Conservation (phyloP, 306 rosid genomes). For the Cucurbita ficifolia region DNA sequence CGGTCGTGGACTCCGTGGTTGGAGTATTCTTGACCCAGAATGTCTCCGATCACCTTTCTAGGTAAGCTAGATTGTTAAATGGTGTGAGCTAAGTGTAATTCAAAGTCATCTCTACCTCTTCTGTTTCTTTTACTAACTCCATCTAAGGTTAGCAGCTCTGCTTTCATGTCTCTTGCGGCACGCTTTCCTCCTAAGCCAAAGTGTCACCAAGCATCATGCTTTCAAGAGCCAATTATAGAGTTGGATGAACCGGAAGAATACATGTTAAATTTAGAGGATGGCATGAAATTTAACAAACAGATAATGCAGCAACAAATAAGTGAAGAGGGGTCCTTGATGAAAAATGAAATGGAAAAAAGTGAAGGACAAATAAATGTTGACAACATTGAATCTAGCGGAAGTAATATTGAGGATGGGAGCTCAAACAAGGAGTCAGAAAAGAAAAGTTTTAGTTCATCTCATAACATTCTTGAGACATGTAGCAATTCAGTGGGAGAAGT, state of each 20-base stretch:
- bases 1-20: conserved; percentile 90
- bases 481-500: not conserved
- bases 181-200: conserved; percentile 42
- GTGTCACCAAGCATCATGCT: conserved; percentile 16
- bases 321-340: conserved; percentile 15
- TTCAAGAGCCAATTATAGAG: conserved; percentile 11
- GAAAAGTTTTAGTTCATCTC: conserved; percentile 22
- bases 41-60: conserved; percentile 95
- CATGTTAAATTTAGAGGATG: conserved; percentile 14
- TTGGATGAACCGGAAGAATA: conserved; percentile 27
- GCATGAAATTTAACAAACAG: conserved; percentile 26
- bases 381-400: conserved; percentile 16
- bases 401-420: conserved; percentile 13
- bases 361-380: conserved; percentile 17
- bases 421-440: conserved; percentile 39
- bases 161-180: conserved; percentile 90
- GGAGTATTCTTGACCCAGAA: conserved; percentile 98
- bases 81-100: not conserved
- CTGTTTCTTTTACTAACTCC: not conserved
- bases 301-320: conserved; percentile 9
- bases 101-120: not conserved
- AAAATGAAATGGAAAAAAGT: conserved; percentile 13
- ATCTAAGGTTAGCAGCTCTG: conserved; percentile 56
- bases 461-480: conserved; percentile 9
- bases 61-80: conserved; percentile 26